Conservation (phyloP, 2,329 filamentous ascomycete species). For the Aspergillus sp. region DNA sequence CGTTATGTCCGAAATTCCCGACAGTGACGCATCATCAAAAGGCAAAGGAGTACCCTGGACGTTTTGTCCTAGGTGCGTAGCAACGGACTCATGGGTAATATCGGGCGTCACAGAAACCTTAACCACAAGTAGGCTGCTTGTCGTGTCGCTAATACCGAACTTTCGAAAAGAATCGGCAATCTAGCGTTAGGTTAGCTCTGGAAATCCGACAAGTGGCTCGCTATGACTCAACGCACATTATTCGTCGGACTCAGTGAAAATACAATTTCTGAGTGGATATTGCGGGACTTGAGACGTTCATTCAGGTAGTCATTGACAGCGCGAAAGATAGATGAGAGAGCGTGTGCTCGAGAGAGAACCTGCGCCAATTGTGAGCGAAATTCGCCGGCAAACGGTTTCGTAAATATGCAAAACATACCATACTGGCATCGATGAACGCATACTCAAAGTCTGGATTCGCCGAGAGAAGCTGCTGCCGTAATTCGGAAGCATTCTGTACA, state of each 20-base stretch:
- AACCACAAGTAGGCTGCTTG: constrained; percentile 72
- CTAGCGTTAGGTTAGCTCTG: constrained; percentile 46
- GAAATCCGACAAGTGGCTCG: neutral
- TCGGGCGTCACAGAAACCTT: constrained; percentile 65
- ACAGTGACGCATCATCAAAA: constrained; percentile 65
- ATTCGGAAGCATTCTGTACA: constrained; percentile 72
- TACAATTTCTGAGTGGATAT: constrained; percentile 87
- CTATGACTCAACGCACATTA: constrained; percentile 59
- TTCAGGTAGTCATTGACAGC: constrained; percentile 68
- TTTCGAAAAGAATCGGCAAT: constrained; percentile 89
- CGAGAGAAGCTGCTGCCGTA: constrained; percentile 80
- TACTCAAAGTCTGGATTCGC: constrained; percentile 88
- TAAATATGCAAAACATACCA: constrained; percentile 51
- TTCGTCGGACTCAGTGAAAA: constrained; percentile 77
- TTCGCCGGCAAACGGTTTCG: neutral
- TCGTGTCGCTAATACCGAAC: constrained; percentile 75
- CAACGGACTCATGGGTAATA: constrained; percentile 49
- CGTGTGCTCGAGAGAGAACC: constrained; percentile 71
- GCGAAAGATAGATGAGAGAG: constrained; percentile 73
- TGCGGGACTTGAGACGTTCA: constrained; percentile 70
- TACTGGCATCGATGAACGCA: constrained; percentile 83
- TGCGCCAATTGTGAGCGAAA: constrained; percentile 31
- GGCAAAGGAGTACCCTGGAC: constrained; percentile 62
- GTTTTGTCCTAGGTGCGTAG: constrained; percentile 60
- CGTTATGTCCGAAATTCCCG: constrained; percentile 59